Percentiles rank a stretch among this genome's conserved stretches.
Evolutionary conservation across 2,329 filamentous ascomycete genomes (phyloP).

Genomic region (Fusarium veterinarium): DNA sequence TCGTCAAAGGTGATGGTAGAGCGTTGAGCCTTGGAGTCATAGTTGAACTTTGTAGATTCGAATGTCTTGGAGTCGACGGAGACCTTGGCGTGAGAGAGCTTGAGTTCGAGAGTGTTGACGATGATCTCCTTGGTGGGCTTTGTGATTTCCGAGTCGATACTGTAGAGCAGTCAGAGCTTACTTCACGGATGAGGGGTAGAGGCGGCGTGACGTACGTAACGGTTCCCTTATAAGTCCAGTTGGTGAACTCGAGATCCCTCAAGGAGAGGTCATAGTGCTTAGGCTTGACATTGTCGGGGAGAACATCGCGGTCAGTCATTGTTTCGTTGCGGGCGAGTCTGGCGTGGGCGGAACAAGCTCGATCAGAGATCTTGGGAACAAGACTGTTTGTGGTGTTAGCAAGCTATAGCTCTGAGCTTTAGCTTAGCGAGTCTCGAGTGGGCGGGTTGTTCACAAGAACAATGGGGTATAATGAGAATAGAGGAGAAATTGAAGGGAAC

Average conservation of each 20-base stretch:
- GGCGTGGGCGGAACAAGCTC: slow-evolving; percentile 52
- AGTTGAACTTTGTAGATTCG: slow-evolving; percentile 75
- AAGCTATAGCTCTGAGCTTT: slow-evolving; percentile 39
- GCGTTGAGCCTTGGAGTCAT: slow-evolving; percentile 86
- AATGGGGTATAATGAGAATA: slow-evolving; percentile 12
- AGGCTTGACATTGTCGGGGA: slow-evolving; percentile 77
- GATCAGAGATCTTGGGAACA: slow-evolving; percentile 43
- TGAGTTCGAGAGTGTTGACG: slow-evolving; percentile 87
- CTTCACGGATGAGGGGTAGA: slow-evolving; percentile 16
- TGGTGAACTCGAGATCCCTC: slow-evolving; percentile 80
- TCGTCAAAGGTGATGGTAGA: slow-evolving; percentile 81
- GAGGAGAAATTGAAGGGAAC: neutral
- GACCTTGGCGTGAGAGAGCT: slow-evolving; percentile 74
- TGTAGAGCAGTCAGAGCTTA: slow-evolving; percentile 47
- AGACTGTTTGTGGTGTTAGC: slow-evolving; percentile 38
- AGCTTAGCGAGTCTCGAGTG: slow-evolving; percentile 26
- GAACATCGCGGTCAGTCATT: slow-evolving; percentile 71
- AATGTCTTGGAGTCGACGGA: slow-evolving; percentile 65
- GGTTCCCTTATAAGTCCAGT: slow-evolving; percentile 83
- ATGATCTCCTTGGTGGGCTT: slow-evolving; percentile 80
- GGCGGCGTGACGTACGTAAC: slow-evolving; percentile 63
- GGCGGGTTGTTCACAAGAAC: neutral
- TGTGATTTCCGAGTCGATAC: slow-evolving; percentile 79
- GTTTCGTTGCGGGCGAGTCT: slow-evolving; percentile 49
- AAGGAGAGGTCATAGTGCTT: slow-evolving; percentile 87